Base-by-base conservation (phyloP, 140 eudicot genomes). In the Flaveria floridana region DNA sequence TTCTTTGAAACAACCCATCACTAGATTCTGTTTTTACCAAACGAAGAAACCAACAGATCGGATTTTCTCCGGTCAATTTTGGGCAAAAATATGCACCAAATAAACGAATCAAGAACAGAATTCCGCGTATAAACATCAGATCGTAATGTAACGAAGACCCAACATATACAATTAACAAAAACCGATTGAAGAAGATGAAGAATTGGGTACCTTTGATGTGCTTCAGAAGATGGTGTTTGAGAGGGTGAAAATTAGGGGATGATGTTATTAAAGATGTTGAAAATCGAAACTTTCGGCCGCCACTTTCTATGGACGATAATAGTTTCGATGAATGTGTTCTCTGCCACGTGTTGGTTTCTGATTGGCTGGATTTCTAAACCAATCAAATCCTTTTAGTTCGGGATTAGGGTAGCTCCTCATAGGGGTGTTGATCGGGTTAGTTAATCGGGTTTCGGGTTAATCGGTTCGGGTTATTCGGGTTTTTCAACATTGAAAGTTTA, bases 261-360 rank as follows among this genome's bases (percentile, higher is more conserved):
- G 51, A 18, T 50, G 15, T 72, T 55, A 16, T 65, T 26, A 21
- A 23, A 71, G 62, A 39, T 55, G 74, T 71, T 23, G 73, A 51
- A 12, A 39, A 52, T 23, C 82, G 74, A 79, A 79, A 63, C 6
- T 71, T 46, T 79, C 42, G 82, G 74, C 78, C 82, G 82, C 82
- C 82, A 25, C 68, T 65, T 44, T 2, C 13, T 37, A 78, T 21
- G 81, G 72, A 59, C 71, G 71, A 70, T 53, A 78, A 48, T 19
- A 37, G 7, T 2, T 71, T 25, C 52, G 7, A 44, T 16, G 77
- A 64, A 65, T 63, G 50, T 64, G 68, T 52, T 59, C 50, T 78
- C 51, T 52, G 9, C 16, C 68, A 79, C 82, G 82, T 79, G 82
- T 42, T 15, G 8, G 6, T 4, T 53, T 73, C 2, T 64, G 5